These are phyloP conservation scores for Fusarium illudens DNA, from an alignment of 2,329 filamentous ascomycete species.

Conservation along the genomic window DNA sequence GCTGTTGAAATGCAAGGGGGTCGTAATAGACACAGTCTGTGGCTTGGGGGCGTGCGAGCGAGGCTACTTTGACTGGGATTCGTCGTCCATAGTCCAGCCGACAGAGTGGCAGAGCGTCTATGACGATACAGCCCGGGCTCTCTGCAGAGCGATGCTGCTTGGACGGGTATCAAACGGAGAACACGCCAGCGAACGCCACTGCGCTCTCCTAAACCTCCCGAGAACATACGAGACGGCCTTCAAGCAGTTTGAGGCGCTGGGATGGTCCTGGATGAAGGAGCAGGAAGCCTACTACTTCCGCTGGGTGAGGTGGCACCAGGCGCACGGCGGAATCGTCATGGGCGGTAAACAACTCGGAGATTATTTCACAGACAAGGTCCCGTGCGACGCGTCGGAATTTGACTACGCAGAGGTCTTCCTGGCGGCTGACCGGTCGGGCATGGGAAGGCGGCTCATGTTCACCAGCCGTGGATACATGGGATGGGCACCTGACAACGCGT, in stretches of 20 bases:
- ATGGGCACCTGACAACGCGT: constrained; percentile 18
- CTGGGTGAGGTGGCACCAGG: constrained; percentile 9
- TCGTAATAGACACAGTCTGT: constrained; percentile 8
- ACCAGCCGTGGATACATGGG: constrained; percentile 14
- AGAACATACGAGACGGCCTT: constrained; percentile 1
- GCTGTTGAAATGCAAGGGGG: constrained; percentile 7
- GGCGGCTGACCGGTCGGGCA: constrained; percentile 9
- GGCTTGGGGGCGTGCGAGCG: constrained; percentile 12
- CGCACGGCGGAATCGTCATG: constrained; percentile 6
- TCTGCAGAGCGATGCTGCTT: constrained; percentile 13
- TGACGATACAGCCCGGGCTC: neutral
- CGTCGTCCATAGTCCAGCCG: constrained; percentile 5
- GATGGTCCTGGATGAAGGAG: constrained; percentile 12
- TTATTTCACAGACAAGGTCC: constrained; percentile 12
- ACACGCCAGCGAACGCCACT: constrained; percentile 5
- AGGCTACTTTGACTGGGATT: constrained; percentile 16
- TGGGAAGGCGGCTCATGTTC: constrained; percentile 18
- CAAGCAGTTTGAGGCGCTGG: constrained; percentile 1
- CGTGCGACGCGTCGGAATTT: constrained; percentile 6
- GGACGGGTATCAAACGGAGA: constrained; percentile 15
- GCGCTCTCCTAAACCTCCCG: constrained; percentile 9
- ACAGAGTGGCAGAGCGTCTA: constrained; percentile 8
- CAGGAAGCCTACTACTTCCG: constrained; percentile 16
- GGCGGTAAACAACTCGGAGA: neutral
- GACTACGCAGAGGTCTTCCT: constrained; percentile 16